Conservation (phyloP, 2,329 filamentous ascomycete genomes). For the Leptoxyphium fumago region DNA sequence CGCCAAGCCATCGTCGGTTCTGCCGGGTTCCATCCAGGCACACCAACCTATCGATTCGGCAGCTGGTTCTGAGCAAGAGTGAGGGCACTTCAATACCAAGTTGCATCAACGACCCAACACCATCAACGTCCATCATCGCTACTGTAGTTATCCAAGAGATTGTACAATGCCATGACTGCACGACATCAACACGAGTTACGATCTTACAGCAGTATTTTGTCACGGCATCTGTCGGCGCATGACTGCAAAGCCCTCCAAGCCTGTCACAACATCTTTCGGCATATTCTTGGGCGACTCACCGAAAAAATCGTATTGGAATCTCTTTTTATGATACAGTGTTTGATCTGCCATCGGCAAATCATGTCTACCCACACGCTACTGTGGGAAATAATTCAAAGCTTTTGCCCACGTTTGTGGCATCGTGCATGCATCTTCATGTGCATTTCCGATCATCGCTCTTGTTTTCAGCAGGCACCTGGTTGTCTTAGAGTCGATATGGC, state of each 20-base stretch:
- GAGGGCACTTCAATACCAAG: slow-evolving; percentile 1
- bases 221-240: background rate
- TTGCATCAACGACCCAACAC: background rate
- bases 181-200: slow-evolving; percentile 3
- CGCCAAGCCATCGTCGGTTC: slow-evolving; percentile 11
- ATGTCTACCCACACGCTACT: background rate
- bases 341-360: background rate
- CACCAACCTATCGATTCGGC: slow-evolving; percentile 14
- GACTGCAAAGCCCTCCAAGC: background rate
- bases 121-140: slow-evolving; percentile 7
- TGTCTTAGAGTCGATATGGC: too few species aligned
- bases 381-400: too few species aligned
- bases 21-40: slow-evolving; percentile 8
- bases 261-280: background rate
- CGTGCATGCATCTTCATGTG: too few species aligned
- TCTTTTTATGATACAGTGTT: background rate
- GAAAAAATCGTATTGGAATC: background rate
- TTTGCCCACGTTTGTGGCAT: too few species aligned
- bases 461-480: too few species aligned
- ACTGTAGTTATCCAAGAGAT: slow-evolving; percentile 7
- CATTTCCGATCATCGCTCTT: too few species aligned
- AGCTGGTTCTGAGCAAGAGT: slow-evolving; percentile 13
- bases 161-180: slow-evolving; percentile 14
- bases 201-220: background rate
- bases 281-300: background rate